phyloP scores from a whole-genome alignment of 768 basidiomycete species.

The Podaxis sp. region DNA sequence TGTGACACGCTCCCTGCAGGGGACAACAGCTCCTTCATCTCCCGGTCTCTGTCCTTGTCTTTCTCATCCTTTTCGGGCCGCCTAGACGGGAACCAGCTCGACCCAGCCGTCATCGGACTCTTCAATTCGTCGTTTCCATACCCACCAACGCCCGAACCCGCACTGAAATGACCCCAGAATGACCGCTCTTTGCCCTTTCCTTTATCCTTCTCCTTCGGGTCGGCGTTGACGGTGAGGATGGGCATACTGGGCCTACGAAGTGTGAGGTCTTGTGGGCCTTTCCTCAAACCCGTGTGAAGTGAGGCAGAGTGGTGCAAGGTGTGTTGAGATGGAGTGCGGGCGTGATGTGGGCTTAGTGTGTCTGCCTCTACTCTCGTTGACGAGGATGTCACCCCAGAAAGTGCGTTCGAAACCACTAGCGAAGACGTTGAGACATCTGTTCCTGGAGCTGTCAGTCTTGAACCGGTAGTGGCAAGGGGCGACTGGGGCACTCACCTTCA shows the following conservation, averaged over 20 bases:
- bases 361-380: background rate
- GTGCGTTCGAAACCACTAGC: background rate
- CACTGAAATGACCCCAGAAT: background rate
- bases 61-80: conserved; percentile 11
- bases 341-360: conserved; percentile 5
- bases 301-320: conserved; percentile 22
- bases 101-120: background rate
- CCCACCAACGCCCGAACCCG: conserved; percentile 4
- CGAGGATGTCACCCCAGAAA: background rate
- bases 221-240: conserved; percentile 11
- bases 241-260: conserved; percentile 25
- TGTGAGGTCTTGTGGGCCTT: conserved; percentile 11
- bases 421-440: background rate
- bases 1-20: conserved; percentile 1
- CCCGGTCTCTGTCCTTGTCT: conserved; percentile 2
- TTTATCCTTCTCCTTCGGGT: background rate
- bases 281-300: conserved; percentile 19
- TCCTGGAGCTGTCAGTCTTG: background rate
- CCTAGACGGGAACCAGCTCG: background rate
- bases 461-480: background rate
- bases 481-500: background rate
- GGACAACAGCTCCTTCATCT: background rate
- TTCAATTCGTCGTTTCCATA: background rate
- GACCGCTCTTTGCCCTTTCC: background rate
- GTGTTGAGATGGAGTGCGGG: conserved; percentile 7